Conservation (phyloP, 2,329 filamentous ascomycete genomes). For the Penicillium olsonii region DNA sequence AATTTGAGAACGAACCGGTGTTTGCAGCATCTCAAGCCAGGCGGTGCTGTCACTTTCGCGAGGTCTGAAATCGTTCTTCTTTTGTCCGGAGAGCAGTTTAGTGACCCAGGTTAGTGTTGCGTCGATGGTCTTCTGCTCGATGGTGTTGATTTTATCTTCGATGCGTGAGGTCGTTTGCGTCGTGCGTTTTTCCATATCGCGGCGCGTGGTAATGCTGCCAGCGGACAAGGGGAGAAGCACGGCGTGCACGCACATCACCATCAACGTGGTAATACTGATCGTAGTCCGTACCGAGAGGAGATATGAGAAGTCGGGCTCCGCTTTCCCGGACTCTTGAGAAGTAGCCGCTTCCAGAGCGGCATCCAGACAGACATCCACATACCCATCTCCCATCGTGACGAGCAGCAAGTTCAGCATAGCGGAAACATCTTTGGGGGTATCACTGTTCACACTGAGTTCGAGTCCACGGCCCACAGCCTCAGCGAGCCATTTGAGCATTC, state of each 20-base stretch:
- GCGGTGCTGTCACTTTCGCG: slow-evolving; percentile 66
- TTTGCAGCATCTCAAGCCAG: slow-evolving; percentile 75
- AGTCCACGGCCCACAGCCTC: slow-evolving; percentile 90
- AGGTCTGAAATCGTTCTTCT: slow-evolving; percentile 88
- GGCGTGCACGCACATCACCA: slow-evolving; percentile 87
- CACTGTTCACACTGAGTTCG: slow-evolving; percentile 81
- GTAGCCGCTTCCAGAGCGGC: slow-evolving; percentile 73
- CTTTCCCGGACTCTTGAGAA: slow-evolving; percentile 75
- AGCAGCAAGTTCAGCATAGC: slow-evolving; percentile 81
- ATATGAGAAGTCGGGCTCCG: slow-evolving; percentile 84
- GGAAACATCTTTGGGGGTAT: slow-evolving; percentile 92
- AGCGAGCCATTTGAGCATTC: slow-evolving; percentile 96
- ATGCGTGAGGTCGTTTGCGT: slow-evolving; percentile 72
- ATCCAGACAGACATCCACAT: slow-evolving; percentile 66
- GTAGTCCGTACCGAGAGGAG: slow-evolving; percentile 76
- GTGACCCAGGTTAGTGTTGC: slow-evolving; percentile 75
- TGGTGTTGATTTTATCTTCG: slow-evolving; percentile 77
- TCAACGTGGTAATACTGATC: slow-evolving; percentile 86
- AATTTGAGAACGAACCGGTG: slow-evolving; percentile 52
- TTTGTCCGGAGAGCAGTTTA: slow-evolving; percentile 73
- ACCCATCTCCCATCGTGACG: slow-evolving; percentile 83
- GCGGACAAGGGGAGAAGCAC: slow-evolving; percentile 88
- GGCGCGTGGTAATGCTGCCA: slow-evolving; percentile 83
- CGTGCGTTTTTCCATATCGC: slow-evolving; percentile 84
- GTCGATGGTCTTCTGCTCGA: slow-evolving; percentile 69